These are phyloP conservation scores for Dissophora globulifera DNA, from an alignment of 192 early-diverging fungal species.

Conservation along the genomic window DNA sequence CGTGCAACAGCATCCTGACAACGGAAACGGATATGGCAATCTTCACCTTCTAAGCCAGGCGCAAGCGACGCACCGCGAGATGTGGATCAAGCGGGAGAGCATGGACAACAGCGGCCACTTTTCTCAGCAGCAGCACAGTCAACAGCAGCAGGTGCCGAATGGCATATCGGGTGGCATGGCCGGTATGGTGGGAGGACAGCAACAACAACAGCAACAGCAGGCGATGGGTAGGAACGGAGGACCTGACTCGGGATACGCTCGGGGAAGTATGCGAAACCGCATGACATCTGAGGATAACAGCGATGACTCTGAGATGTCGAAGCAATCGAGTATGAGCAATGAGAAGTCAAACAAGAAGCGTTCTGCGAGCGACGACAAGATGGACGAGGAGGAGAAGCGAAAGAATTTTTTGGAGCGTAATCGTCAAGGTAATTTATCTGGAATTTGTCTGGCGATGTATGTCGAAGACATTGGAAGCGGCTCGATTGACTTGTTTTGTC, in stretches of 20 bases:
- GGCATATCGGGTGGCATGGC: too few species aligned
- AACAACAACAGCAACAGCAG: too few species aligned
- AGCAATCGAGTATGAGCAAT: conserved; percentile 28
- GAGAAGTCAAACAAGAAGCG: conserved; percentile 32
- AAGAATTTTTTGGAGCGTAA: conserved; percentile 89
- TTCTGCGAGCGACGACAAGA: conserved; percentile 48
- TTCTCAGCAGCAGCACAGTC: conserved; percentile 9
- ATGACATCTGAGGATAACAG: conserved; percentile 45
- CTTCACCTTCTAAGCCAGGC: conserved; percentile 38
- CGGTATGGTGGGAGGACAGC: conserved; percentile 11
- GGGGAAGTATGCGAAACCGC: conserved; percentile 9
- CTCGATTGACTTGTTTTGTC: too few species aligned
- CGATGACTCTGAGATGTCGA: conserved; percentile 25
- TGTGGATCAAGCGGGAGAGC: conserved; percentile 48
- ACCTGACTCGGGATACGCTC: background rate
- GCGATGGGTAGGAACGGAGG: conserved; percentile 20
- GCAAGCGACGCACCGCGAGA: conserved; percentile 41
- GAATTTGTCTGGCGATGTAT: too few species aligned
- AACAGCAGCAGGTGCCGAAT: conserved; percentile 4
- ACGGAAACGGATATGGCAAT: conserved; percentile 23
- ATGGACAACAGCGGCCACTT: conserved; percentile 20
- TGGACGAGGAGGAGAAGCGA: conserved; percentile 76
- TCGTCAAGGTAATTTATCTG: conserved; percentile 83
- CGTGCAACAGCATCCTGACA: conserved; percentile 16
- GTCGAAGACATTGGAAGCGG: too few species aligned